Evolutionary conservation across 129 eudicot genomes (phyloP).

Genomic region (Deinandra increscens): DNA sequence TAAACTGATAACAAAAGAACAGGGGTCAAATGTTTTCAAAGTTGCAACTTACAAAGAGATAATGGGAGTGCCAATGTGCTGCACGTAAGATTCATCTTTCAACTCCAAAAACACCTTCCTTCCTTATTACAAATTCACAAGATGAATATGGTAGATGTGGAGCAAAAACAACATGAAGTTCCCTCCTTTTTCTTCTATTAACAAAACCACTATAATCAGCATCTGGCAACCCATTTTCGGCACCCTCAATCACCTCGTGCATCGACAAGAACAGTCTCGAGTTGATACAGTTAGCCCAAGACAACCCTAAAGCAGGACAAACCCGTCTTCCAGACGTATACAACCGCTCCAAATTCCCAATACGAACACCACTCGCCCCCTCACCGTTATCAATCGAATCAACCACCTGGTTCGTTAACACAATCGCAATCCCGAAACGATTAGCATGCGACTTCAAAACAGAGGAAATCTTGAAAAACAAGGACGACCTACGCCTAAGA

Average conservation of each 20-base stretch:
- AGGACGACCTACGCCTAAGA: constrained; percentile 48
- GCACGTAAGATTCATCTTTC: constrained; percentile 24
- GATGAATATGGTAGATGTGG: constrained; percentile 82
- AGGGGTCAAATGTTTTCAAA: constrained; percentile 8
- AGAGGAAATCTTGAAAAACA: constrained; percentile 63
- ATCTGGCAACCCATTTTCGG: constrained; percentile 26
- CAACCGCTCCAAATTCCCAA: constrained; percentile 65
- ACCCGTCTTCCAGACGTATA: constrained; percentile 79
- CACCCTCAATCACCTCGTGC: constrained; percentile 42
- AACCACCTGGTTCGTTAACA: constrained; percentile 83
- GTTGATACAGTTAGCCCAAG: constrained; percentile 93
- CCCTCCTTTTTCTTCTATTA: constrained; percentile 45
- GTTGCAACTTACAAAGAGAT: constrained; percentile 12
- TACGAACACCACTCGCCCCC: constrained; percentile 39
- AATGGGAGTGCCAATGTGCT: not conserved
- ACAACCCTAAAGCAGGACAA: constrained; percentile 78
- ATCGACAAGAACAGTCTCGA: constrained; percentile 67
- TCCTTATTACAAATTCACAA: constrained; percentile 60
- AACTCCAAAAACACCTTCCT: constrained; percentile 79
- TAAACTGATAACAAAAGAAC: not conserved
- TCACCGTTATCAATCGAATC: constrained; percentile 52
- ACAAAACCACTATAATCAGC: constrained; percentile 19
- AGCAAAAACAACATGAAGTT: constrained; percentile 73
- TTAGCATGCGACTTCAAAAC: constrained; percentile 49
- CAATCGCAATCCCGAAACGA: constrained; percentile 69